A percentile compares a stretch with the other conserved stretches of the same genome.
Evolutionary conservation across 495 filamentous ascomycete genomes (phyloP).

Genomic region (Extremus antarcticus): DNA sequence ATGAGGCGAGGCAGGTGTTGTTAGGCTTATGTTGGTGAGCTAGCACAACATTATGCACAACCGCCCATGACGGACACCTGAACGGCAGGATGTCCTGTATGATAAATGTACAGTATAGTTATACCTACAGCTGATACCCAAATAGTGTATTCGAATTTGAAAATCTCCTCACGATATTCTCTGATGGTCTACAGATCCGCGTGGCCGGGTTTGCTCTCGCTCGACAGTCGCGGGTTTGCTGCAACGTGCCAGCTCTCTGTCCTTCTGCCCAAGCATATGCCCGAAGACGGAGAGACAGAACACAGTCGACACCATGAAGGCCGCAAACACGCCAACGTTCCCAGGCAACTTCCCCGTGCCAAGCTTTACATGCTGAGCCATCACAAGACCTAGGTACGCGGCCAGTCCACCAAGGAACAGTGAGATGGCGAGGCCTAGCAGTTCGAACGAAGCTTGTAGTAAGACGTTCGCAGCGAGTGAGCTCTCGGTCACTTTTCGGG

Average conservation of each 20-base stretch:
- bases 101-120: too few relatives aligned
- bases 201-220: too few relatives aligned
- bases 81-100: too few relatives aligned
- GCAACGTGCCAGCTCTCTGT: neutral
- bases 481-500: neutral
- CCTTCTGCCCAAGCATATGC: neutral
- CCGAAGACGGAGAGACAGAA: neutral
- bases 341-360: neutral
- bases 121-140: too few relatives aligned
- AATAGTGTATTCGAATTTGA: too few relatives aligned
- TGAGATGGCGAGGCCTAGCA: neutral
- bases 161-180: too few relatives aligned
- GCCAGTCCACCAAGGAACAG: neutral
- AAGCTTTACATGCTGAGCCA: neutral
- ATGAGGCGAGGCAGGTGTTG: conserved; percentile 40
- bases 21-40: too few relatives aligned
- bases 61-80: too few relatives aligned
- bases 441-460: neutral
- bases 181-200: too few relatives aligned
- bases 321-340: neutral
- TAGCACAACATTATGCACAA: too few relatives aligned
- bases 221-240: too few relatives aligned
- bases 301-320: neutral
- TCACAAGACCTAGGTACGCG: neutral
- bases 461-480: neutral